Percentiles rank a stretch among this genome's conserved stretches.
phyloP scores from a whole-genome alignment of 2,329 filamentous ascomycete species.

The Colletotrichum sp. region DNA sequence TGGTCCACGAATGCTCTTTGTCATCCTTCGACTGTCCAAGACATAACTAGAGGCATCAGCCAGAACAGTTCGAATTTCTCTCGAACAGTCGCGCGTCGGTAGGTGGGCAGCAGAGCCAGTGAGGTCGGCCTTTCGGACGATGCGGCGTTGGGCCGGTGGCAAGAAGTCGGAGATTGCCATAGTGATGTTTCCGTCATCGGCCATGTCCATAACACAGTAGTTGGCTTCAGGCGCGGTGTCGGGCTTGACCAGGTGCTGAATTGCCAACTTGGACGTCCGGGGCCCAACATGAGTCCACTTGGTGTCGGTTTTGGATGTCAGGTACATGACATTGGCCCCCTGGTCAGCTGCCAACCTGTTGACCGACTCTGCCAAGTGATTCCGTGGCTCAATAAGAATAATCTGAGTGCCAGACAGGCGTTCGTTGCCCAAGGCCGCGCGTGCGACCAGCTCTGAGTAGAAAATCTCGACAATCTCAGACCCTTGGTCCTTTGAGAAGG shows the following conservation, averaged over 20 bases:
- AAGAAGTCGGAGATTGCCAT: not conserved
- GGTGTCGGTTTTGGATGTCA: not conserved
- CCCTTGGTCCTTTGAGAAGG: not conserved
- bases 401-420: not conserved
- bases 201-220: not conserved
- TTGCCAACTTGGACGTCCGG: not conserved
- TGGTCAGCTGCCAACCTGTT: not conserved
- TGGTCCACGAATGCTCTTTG: not conserved
- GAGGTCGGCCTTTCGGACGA: not conserved
- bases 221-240: not conserved
- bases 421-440: not conserved
- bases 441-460: not conserved
- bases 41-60: not conserved
- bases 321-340: not conserved
- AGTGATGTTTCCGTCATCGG: not conserved
- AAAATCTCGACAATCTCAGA: not conserved
- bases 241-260: not conserved
- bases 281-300: not conserved
- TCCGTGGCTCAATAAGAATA: not conserved
- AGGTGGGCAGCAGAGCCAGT: not conserved
- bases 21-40: not conserved
- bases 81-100: not conserved
- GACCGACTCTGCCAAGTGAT: not conserved
- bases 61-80: not conserved
- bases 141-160: not conserved